Conservation (phyloP, 2,329 filamentous ascomycete genomes). For the Epicoccum nigrum region DNA sequence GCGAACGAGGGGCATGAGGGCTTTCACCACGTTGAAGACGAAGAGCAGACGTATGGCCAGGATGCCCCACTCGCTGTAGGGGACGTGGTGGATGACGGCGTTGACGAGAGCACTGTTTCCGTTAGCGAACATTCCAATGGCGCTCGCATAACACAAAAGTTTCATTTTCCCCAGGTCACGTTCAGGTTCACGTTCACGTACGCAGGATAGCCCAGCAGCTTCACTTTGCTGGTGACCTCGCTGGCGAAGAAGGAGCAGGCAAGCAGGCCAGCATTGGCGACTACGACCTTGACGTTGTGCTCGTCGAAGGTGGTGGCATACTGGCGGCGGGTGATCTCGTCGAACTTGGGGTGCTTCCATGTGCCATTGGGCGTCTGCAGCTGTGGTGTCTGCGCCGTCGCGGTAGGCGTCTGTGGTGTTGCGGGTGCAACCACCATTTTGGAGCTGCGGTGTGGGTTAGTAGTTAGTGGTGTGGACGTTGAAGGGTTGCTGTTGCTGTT, state of each 20-base stretch:
- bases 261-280: slow-evolving; percentile 69
- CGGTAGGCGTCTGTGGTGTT: slow-evolving; percentile 31
- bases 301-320: slow-evolving; percentile 79
- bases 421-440: slow-evolving; percentile 24
- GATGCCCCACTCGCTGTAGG: slow-evolving; percentile 49
- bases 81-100: slow-evolving; percentile 43
- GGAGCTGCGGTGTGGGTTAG: slow-evolving; percentile 3
- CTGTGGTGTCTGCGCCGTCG: slow-evolving; percentile 34
- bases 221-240: slow-evolving; percentile 26
- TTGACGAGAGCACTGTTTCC: slow-evolving; percentile 44
- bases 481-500: background rate
- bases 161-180: too few relatives aligned
- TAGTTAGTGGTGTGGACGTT: background rate
- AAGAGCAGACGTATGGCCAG: slow-evolving; percentile 61
- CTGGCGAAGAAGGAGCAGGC: slow-evolving; percentile 53
- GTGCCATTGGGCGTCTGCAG: slow-evolving; percentile 64
- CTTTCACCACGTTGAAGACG: slow-evolving; percentile 68
- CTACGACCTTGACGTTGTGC: slow-evolving; percentile 72
- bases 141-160: too few relatives aligned
- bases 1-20: slow-evolving; percentile 74
- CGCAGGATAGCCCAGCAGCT: slow-evolving; percentile 30
- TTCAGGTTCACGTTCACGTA: too few relatives aligned
- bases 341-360: slow-evolving; percentile 88
- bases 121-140: background rate
- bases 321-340: slow-evolving; percentile 84